phyloP scores from a whole-genome alignment of 2,329 filamentous ascomycete genomes.

The Colletotrichum sp. region DNA sequence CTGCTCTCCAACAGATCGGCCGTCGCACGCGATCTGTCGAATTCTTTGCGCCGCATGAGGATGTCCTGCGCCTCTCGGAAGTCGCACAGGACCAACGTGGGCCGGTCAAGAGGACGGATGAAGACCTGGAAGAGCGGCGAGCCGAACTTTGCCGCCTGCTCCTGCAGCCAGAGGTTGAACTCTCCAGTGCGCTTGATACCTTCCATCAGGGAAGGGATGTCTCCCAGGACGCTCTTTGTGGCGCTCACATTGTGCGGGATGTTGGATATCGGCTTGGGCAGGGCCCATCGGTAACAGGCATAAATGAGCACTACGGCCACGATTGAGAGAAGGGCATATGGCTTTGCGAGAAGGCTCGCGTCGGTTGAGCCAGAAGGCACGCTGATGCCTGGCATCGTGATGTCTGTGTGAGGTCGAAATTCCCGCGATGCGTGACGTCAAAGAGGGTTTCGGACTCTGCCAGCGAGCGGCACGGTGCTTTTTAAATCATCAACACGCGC shows the following conservation, averaged over 20 bases:
- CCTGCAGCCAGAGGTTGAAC: conserved; percentile 7
- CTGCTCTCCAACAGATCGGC: conserved; percentile 34
- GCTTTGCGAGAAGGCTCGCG: not conserved
- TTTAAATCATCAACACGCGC: not conserved
- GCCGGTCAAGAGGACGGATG: conserved; percentile 44
- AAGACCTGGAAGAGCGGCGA: conserved; percentile 53
- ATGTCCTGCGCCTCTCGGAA: conserved; percentile 41
- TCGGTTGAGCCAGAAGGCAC: not conserved
- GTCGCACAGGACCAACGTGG: conserved; percentile 49
- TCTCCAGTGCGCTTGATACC: conserved; percentile 31
- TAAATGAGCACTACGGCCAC: not conserved
- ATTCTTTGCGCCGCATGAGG: conserved; percentile 48
- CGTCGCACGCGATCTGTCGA: conserved; percentile 37
- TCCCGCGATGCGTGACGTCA: not conserved
- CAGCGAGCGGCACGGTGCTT: not conserved
- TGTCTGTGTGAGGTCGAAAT: not conserved
- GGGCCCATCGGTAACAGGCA: conserved; percentile 8
- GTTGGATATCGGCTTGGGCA: conserved; percentile 48
- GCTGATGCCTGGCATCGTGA: not conserved
- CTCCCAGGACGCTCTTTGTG: conserved; percentile 41
- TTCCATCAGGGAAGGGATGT: conserved; percentile 43
- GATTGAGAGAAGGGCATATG: not conserved
- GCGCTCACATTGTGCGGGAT: conserved; percentile 50
- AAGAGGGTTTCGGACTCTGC: not conserved
- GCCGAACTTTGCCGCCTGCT: conserved; percentile 30